Evolutionary conservation across 495 filamentous ascomycete genomes (phyloP).

Genomic region (Penicillium coprophilum): DNA sequence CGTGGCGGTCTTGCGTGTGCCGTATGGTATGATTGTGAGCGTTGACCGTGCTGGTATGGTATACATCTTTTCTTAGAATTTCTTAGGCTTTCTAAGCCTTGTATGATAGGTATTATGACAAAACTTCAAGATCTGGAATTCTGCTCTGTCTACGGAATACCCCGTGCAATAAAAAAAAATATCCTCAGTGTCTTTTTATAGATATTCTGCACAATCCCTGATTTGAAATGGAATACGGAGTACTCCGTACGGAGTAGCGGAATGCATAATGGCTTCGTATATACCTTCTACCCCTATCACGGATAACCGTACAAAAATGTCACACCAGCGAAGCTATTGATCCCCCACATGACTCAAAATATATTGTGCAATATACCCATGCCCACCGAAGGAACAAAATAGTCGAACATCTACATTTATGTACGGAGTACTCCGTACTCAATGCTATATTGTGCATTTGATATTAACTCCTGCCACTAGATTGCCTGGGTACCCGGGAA

Average conservation of each 20-base stretch:
- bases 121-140: too few species aligned
- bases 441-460: too few species aligned
- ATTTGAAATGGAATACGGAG: not conserved
- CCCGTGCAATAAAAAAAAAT: not conserved
- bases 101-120: too few species aligned
- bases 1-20: conserved; percentile 80
- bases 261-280: not conserved
- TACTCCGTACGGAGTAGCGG: not conserved
- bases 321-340: not conserved
- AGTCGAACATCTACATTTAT: not conserved
- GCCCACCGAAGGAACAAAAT: too few species aligned
- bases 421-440: not conserved
- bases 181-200: not conserved
- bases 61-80: conserved; percentile 74
- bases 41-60: conserved; percentile 90
- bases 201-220: not conserved
- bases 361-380: not conserved
- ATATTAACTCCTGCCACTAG: not conserved
- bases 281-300: not conserved
- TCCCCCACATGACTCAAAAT: not conserved
- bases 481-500: not conserved
- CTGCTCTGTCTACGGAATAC: not conserved
- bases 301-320: not conserved
- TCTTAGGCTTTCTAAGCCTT: not conserved
- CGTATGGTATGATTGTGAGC: conserved; percentile 89